Base-by-base conservation (phyloP, 2,329 filamentous ascomycete species). In the Trichoderma oligosporum region DNA sequence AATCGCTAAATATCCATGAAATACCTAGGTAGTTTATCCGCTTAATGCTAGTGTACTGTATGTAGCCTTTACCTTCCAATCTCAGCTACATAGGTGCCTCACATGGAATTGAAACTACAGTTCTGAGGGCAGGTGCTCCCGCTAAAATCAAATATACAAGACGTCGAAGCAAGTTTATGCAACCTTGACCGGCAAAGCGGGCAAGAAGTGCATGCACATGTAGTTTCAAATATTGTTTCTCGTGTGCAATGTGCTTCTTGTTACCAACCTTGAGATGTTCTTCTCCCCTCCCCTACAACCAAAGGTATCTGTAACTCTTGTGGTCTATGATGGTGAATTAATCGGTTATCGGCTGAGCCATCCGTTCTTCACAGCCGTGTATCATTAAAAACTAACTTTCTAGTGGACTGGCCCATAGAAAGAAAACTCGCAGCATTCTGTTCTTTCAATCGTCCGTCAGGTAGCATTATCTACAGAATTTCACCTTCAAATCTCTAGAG, bases 281-380 rank as follows among this genome's bases (percentile, higher is more conserved):
- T 33, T 25, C 39, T 27, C 49, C 38, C 38, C n/a, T n/a, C 35
- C 22, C 49, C 49, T 53, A 53, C 20, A 35, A 44, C n/a, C 49
- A 44, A 41, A 53, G 27, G 20, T 44, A 42, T 53, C 29, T 53
- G 24, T 18, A 18, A n/a, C 41, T 9, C 24, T 24, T 29, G 38
- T 18, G 27, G 49, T 36, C 20, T 42, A 27, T 29, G 29, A 44
- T 25, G 49, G 14, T 53, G 49, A 44, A 53, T 36, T 53, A 44
- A 36, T 20, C 29, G 20, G 39, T 53, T 18, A 39, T 35, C 39
- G 49, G 39, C 29, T 53, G 38, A 38, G 49, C 27, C 18, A 42
- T 42, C 49, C 7, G 27, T 35, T 25, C 29, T 44, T 53, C 49
- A 14, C 38, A 36, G 35, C 24, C 49, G 25, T 53, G 49, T 53